phyloP scores from a whole-genome alignment of 2,329 filamentous ascomycete species.

The Trichoderma afroharzianum region DNA sequence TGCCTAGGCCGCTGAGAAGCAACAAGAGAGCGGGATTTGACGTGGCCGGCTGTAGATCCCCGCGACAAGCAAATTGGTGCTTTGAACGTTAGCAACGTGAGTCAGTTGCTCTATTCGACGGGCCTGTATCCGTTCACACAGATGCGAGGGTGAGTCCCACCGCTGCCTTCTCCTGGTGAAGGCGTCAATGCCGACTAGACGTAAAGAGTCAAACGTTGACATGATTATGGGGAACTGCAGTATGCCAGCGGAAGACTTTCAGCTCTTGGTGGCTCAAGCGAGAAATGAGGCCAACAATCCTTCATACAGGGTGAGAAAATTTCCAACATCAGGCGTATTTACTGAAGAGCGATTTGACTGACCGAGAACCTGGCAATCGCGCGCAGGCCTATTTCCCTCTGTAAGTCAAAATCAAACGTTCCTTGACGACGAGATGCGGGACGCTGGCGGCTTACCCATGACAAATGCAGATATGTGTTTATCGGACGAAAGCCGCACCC shows the following conservation, averaged over 20 bases:
- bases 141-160: conserved; percentile 40
- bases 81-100: conserved; percentile 53
- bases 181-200: neutral
- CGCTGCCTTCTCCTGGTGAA: neutral
- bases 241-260: conserved; percentile 56
- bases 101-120: conserved; percentile 51
- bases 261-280: conserved; percentile 55
- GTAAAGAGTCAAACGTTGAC: neutral
- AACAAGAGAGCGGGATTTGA: neutral
- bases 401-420: conserved; percentile 38
- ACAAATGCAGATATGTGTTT: conserved; percentile 52
- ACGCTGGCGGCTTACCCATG: conserved; percentile 11
- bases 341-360: neutral
- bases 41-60: conserved; percentile 36
- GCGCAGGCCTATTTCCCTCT: conserved; percentile 58
- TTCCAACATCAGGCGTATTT: neutral
- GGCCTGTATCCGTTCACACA: conserved; percentile 56
- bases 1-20: neutral
- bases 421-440: neutral
- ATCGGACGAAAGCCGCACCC: conserved; percentile 52
- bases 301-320: conserved; percentile 48
- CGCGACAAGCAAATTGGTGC: conserved; percentile 51
- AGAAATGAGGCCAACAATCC: conserved; percentile 51
- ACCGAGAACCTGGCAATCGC: neutral
- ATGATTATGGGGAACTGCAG: conserved; percentile 32